Evolutionary conservation across 345 rosid genomes (phyloP), one percentile per base, ranked within the genome.

Genomic region (Cochlearia excelsa): DNA sequence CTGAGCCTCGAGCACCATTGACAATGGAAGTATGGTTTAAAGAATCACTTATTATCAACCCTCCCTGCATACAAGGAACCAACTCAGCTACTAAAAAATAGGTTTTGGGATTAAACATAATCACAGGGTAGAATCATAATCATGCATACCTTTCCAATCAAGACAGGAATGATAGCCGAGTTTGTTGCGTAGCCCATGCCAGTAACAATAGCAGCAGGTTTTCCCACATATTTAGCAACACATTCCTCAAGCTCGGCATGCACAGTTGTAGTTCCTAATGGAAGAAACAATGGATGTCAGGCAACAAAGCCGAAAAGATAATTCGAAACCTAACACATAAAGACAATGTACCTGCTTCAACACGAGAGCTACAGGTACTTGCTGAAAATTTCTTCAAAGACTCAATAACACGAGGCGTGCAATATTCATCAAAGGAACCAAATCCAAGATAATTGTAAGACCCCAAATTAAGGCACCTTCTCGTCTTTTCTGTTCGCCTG

Each of bases 391-490:
- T 80, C 74, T 79, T 85, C 63, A 93, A 70, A n/a, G 89, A 63
- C 66, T 87, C 85, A 10, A 93, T 93, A 7, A 65, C 99, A 62
- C 95, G 89, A 28, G 95, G 97, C 0, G 94, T 93, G 68, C 97
- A 93, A 69, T 93, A 93, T 63, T 93, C 99, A 82, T 93, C 99
- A 3, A 83, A 77, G 7, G 97, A 90, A 46, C 94, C 95, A 73
- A 93, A 93, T 5, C 99, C 99, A 62, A 93, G 95, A 74, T 93
- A 93, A 60, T 93, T 93, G 80, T 93, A 93, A 3, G 97, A 89
- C 3, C 97, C 99, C 83, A 93, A 69, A 73, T 93, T 93, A 46
- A 93, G 93, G 59, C 99, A 93, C 65, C 75, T 83, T 38, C 16
- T 83, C 41, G 65, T 50, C 26, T 92, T 86, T 5, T 79, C 47